phyloP scores from a whole-genome alignment of 441 rosid genomes.

The Adansonia rubrostipa region DNA sequence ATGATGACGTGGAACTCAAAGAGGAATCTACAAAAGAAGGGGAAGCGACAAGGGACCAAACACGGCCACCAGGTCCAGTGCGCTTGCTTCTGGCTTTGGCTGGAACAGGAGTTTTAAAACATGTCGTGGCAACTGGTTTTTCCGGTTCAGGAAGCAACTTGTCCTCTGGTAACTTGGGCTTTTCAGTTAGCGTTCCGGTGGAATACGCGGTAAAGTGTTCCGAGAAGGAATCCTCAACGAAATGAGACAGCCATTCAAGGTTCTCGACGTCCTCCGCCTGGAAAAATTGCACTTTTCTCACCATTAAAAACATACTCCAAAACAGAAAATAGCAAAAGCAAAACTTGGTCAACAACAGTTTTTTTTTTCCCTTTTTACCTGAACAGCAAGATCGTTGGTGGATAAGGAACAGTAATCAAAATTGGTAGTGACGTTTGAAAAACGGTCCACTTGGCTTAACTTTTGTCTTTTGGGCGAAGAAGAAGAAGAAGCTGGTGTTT shows the following conservation, averaged over 20 bases:
- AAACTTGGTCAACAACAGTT: neutral
- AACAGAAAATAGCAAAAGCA: neutral
- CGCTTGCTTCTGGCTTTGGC: slow-evolving; percentile 90
- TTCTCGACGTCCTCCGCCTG: slow-evolving; percentile 74
- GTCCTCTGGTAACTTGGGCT: slow-evolving; percentile 29
- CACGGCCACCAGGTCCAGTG: slow-evolving; percentile 53
- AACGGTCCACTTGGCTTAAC: slow-evolving; percentile 19
- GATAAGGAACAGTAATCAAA: slow-evolving; percentile 53
- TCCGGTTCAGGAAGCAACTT: slow-evolving; percentile 33
- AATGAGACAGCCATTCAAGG: slow-evolving; percentile 92
- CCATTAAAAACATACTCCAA: neutral
- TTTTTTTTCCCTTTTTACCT: slow-evolving; percentile 44
- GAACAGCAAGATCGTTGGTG: slow-evolving; percentile 58
- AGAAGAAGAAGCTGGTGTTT: neutral
- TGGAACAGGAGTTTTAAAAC: slow-evolving; percentile 61
- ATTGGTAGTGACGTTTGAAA: slow-evolving; percentile 19
- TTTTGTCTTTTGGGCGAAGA: slow-evolving; percentile 35
- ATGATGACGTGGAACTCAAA: slow-evolving; percentile 57
- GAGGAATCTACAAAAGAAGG: slow-evolving; percentile 54
- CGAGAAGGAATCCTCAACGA: slow-evolving; percentile 84
- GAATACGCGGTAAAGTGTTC: slow-evolving; percentile 61
- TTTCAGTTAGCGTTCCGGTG: slow-evolving; percentile 40
- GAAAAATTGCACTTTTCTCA: slow-evolving; percentile 28
- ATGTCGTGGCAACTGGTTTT: slow-evolving; percentile 33
- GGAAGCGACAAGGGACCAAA: slow-evolving; percentile 66